Evolutionary conservation across 768 basidiomycete species (phyloP).

Genomic region (Kwoniella dejecticola): DNA sequence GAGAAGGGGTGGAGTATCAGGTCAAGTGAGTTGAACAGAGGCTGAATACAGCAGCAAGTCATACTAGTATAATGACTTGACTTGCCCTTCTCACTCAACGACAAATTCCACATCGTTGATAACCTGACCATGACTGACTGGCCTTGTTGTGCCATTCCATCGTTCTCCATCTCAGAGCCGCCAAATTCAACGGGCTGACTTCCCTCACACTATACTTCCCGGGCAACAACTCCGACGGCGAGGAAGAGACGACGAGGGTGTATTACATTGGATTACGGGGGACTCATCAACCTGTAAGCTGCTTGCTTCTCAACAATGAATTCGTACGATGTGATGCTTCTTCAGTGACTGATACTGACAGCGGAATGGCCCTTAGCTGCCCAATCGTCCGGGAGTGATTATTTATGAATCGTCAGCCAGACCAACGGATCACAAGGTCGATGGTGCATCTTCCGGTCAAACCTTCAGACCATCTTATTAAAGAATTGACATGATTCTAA

Average conservation of each 20-base stretch:
- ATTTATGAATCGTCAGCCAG: conserved; percentile 88
- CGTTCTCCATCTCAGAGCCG: too few species aligned
- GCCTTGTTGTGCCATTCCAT: too few species aligned
- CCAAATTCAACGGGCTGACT: conserved; percentile 81
- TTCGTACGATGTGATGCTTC: too few species aligned
- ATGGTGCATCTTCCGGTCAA: conserved; percentile 22
- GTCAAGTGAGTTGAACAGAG: conserved; percentile 69
- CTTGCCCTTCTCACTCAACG: too few species aligned
- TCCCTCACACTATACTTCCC: conserved; percentile 83
- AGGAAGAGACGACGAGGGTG: conserved; percentile 69
- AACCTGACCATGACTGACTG: too few species aligned
- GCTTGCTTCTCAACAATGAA: too few species aligned
- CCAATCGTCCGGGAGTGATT: conserved; percentile 74
- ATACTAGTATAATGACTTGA: too few species aligned
- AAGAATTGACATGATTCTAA: neutral
- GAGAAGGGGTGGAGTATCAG: conserved; percentile 81
- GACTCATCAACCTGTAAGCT: conserved; percentile 55
- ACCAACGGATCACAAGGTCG: conserved; percentile 71
- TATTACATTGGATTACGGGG: conserved; percentile 88
- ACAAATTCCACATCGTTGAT: too few species aligned
- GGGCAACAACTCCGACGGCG: conserved; percentile 59
- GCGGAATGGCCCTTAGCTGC: too few species aligned
- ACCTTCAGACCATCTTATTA: conserved; percentile 23
- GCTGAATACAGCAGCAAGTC: too few species aligned
- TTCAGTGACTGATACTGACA: too few species aligned